phyloP scores from a whole-genome alignment of 805 yeast species.

The Citeromyces nyonsensis region DNA sequence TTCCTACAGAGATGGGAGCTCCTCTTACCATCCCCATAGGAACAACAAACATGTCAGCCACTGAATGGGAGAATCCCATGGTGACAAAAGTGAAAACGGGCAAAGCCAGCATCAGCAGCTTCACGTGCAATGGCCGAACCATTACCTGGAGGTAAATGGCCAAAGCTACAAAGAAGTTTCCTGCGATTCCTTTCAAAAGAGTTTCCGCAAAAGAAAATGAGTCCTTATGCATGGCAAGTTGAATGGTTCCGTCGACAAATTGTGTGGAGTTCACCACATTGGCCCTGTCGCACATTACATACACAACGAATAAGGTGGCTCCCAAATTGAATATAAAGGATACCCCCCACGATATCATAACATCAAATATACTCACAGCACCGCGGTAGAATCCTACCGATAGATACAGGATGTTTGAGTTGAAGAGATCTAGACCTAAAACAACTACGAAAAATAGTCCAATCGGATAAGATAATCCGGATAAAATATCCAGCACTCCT shows the following conservation, averaged over 20 bases:
- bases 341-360: constrained; percentile 47
- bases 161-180: constrained; percentile 63
- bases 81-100: constrained; percentile 72
- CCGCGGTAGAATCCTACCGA: constrained; percentile 54
- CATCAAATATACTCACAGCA: constrained; percentile 52
- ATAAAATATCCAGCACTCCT: constrained; percentile 37
- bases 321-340: constrained; percentile 57
- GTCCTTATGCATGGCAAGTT: constrained; percentile 26
- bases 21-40: constrained; percentile 56
- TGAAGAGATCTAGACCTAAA: constrained; percentile 64
- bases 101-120: constrained; percentile 39
- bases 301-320: constrained; percentile 50
- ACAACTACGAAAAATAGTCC: constrained; percentile 64
- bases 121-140: constrained; percentile 72
- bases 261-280: constrained; percentile 24
- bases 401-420: constrained; percentile 60
- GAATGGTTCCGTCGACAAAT: constrained; percentile 30
- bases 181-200: constrained; percentile 56
- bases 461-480: constrained; percentile 51
- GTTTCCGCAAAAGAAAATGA: constrained; percentile 40
- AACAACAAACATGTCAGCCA: constrained; percentile 67
- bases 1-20: constrained; percentile 46
- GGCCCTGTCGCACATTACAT: constrained; percentile 43
- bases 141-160: constrained; percentile 66
- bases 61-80: constrained; percentile 66